Percentiles rank a stretch among this genome's conserved stretches.
Evolutionary conservation across 768 basidiomycete genomes (phyloP).

Genomic region (Boletus pseudopeckii): DNA sequence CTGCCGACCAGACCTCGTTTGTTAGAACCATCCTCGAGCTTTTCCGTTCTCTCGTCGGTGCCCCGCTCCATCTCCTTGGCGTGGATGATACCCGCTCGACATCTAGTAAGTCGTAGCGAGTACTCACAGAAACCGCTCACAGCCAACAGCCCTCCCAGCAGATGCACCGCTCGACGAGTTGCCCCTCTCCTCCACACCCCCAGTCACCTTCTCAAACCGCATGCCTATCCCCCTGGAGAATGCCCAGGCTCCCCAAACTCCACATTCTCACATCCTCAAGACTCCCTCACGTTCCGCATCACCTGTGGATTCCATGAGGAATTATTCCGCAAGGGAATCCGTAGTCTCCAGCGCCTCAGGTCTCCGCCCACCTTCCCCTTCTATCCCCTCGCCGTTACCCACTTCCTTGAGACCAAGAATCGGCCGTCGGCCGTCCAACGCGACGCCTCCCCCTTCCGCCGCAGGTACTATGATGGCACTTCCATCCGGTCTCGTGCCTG

Average conservation of each 20-base stretch:
- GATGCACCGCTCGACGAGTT: slow-evolving; percentile 7
- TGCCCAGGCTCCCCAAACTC: slow-evolving; percentile 21
- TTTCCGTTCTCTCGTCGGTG: slow-evolving; percentile 48
- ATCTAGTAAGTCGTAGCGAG: slow-evolving; percentile 30
- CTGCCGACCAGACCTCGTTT: slow-evolving; percentile 70
- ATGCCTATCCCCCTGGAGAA: slow-evolving; percentile 13
- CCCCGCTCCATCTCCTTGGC: slow-evolving; percentile 57
- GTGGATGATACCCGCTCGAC: slow-evolving; percentile 35
- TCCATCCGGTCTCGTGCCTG: slow-evolving; percentile 26
- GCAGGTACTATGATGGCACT: slow-evolving; percentile 18
- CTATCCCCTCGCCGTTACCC: slow-evolving; percentile 14
- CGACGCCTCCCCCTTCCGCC: slow-evolving; percentile 33
- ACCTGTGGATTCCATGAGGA: slow-evolving; percentile 32
- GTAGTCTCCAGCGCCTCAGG: slow-evolving; percentile 9
- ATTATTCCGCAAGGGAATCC: slow-evolving; percentile 24
- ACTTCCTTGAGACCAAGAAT: slow-evolving; percentile 35
- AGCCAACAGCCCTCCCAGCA: slow-evolving; percentile 10
- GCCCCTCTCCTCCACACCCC: neutral
- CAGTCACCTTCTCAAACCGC: slow-evolving; percentile 5
- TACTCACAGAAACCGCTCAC: neutral
- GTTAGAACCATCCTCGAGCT: slow-evolving; percentile 62
- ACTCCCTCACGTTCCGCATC: slow-evolving; percentile 40
- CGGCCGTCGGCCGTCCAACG: slow-evolving; percentile 44
- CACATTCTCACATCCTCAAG: slow-evolving; percentile 25
- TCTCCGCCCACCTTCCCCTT: slow-evolving; percentile 26